Conservation (phyloP, 345 rosid genomes). For the Gossypium sturtianum region DNA sequence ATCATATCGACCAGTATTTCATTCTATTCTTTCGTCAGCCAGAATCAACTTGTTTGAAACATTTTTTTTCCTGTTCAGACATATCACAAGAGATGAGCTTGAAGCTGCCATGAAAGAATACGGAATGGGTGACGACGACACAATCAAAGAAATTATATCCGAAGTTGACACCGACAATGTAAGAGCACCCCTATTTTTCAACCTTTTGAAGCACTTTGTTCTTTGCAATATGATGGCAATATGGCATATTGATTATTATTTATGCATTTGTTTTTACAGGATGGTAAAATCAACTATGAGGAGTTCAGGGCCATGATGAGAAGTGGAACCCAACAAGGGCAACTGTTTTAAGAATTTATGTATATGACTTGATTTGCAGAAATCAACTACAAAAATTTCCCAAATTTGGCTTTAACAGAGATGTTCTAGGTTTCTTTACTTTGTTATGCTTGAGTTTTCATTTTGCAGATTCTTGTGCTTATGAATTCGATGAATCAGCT, state of each 20-base stretch:
- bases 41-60: neutral
- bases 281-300: constrained; percentile 78
- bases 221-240: neutral
- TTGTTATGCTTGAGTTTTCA: neutral
- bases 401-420: neutral
- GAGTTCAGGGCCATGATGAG: constrained; percentile 88
- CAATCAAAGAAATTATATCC: constrained; percentile 74
- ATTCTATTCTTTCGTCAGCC: too few species aligned
- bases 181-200: constrained; percentile 17
- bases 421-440: neutral
- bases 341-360: constrained; percentile 26
- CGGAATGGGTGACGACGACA: constrained; percentile 68
- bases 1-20: too few species aligned
- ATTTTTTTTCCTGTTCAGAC: constrained; percentile 28
- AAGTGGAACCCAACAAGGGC: constrained; percentile 61
- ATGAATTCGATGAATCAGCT: neutral
- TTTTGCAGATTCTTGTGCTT: neutral
- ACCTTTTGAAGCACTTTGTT: neutral
- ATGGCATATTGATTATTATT: neutral
- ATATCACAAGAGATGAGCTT: constrained; percentile 76
- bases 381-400: neutral
- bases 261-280: constrained; percentile 34
- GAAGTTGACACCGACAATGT: constrained; percentile 90
- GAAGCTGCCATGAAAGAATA: constrained; percentile 77
- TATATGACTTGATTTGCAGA: neutral